phyloP scores from a whole-genome alignment of 2,329 filamentous ascomycete genomes.

The Pseudocercospora ulei region DNA sequence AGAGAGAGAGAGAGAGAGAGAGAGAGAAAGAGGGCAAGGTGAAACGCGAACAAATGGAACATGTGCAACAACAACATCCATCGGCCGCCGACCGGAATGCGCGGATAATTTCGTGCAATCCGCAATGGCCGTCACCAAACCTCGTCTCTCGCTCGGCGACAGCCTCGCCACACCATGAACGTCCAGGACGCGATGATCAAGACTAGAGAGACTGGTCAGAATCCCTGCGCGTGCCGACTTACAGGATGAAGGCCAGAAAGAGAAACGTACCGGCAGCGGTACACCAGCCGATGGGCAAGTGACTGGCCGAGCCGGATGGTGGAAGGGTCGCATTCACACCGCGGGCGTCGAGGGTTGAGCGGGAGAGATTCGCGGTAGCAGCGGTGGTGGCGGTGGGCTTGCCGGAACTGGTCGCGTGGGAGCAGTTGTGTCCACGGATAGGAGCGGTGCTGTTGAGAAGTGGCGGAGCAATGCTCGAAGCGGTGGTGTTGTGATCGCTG shows the following conservation, averaged over 20 bases:
- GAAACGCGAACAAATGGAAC: too few relatives aligned
- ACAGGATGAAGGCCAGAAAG: conserved; percentile 1
- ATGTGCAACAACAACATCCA: too few relatives aligned
- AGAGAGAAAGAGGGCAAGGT: too few relatives aligned
- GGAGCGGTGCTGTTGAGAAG: background rate
- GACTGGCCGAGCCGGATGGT: background rate
- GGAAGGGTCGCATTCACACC: background rate
- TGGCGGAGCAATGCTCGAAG: background rate
- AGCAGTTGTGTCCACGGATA: too few relatives aligned
- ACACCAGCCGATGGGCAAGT: conserved; percentile 1
- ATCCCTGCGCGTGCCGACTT: too few relatives aligned
- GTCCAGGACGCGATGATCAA: background rate
- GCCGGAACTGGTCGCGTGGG: background rate
- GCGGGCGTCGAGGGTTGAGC: background rate
- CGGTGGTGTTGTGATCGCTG: conserved; percentile 1
- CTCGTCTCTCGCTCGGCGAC: background rate
- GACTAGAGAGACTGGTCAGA: background rate
- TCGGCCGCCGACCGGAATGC: too few relatives aligned
- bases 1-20: too few relatives aligned
- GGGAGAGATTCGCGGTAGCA: background rate
- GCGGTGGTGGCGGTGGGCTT: background rate
- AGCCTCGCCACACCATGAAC: conserved; percentile 1
- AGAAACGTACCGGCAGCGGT: conserved; percentile 3
- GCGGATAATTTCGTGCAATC: too few relatives aligned
- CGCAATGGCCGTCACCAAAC: too few relatives aligned